Evolutionary conservation across 768 basidiomycete genomes (phyloP).

Genomic region (Pleurotus sapidus): DNA sequence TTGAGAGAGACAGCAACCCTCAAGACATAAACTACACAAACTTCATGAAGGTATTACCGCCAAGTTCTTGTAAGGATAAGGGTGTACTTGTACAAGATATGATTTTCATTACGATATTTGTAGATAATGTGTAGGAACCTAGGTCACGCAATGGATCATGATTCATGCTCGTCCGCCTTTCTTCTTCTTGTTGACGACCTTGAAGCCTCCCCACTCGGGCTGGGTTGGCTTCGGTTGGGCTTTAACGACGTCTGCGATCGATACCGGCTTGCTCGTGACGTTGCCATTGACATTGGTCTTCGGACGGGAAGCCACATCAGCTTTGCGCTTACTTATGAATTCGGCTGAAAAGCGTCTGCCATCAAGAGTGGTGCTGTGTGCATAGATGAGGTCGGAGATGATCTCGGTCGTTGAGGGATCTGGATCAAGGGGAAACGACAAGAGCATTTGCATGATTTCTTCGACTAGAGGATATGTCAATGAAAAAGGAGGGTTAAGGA

Average conservation of each 20-base stretch:
- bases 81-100: neutral
- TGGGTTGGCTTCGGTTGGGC: slow-evolving; percentile 74
- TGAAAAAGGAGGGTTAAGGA: neutral
- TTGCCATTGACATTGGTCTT: slow-evolving; percentile 36
- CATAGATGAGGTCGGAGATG: slow-evolving; percentile 94
- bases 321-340: slow-evolving; percentile 83
- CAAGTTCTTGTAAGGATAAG: neutral
- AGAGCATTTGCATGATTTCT: slow-evolving; percentile 93
- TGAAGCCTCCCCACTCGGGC: slow-evolving; percentile 85
- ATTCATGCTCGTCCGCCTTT: slow-evolving; percentile 61
- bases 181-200: slow-evolving; percentile 96
- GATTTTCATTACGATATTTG: neutral
- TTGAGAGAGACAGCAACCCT: no score
- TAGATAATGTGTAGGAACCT: neutral
- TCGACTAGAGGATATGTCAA: slow-evolving; percentile 58
- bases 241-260: slow-evolving; percentile 90
- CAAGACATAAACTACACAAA: no score
- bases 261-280: slow-evolving; percentile 52
- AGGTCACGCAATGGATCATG: neutral
- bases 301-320: slow-evolving; percentile 60
- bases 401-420: slow-evolving; percentile 82
- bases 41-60: no score
- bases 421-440: slow-evolving; percentile 91
- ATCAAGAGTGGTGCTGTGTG: slow-evolving; percentile 91
- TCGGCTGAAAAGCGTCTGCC: slow-evolving; percentile 94